Base-by-base conservation (phyloP, 2,329 filamentous ascomycete species). In the Gnomoniopsis smithogilvyi region DNA sequence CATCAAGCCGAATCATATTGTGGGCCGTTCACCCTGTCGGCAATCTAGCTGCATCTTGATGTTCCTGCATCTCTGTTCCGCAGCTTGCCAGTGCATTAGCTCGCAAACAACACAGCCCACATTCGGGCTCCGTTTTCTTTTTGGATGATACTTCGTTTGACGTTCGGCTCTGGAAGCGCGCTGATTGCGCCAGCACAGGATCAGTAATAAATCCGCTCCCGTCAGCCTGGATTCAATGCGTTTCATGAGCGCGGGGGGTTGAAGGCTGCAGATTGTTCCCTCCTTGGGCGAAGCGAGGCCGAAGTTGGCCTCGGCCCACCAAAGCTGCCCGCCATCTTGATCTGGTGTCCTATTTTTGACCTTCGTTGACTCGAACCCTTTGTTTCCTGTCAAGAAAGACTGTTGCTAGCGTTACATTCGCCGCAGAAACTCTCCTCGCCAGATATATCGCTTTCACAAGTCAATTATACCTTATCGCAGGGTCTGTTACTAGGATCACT, bases 1-100 rank as follows among this genome's bases (percentile, higher is more conserved):
- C n/a, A 4, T 11, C 41, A n/a, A 21, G 15, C 41, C 41, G 41
- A 45, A 11, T 19, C 41, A 19, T 45, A 19, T 45, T 45, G 41
- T 45, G 41, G 15, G 19, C 6, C 3, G 12, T 21, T 19, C n/a
- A n/a, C 41, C 41, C 10, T 33, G 26, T 34, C 33, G 48, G 48
- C 48, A 51, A 17, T 8, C 24, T 34, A 51, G n/a, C 48, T 34
- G 26, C 26, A 14, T 38, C 49, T 21, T 41, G 54, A 46, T 41
- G 50, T 56, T 58, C 58, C 50, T 60, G 58, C 58, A 60, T 22
- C n/a, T 50, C 49, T 60, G 58, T 57, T 54, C 54, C 58, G 54
- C 50, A 60, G 38, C 48, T 56, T 48, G 24, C 53, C 34, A 46
- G 22, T 60, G 53, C 48, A 57, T 57, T 60, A 60, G 58, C 22